Evolutionary conservation across 2,329 filamentous ascomycete genomes (phyloP).

Genomic region (Hypomyces rosellus): DNA sequence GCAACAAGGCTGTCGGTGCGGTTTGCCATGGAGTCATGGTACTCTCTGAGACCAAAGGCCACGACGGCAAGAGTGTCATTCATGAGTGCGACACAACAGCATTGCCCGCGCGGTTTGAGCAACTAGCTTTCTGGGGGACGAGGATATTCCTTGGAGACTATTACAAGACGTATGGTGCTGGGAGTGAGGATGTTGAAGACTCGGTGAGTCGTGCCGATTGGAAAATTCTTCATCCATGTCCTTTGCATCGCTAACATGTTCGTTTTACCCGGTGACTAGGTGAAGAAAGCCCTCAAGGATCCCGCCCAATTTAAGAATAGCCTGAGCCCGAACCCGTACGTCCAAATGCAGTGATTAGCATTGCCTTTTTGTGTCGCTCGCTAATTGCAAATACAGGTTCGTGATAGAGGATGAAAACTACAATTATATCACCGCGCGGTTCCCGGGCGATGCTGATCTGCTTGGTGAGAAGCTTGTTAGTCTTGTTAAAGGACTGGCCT

Average conservation of each 20-base stretch:
- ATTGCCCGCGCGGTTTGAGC: slow-evolving; percentile 43
- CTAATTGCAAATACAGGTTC: slow-evolving; percentile 28
- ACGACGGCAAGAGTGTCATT: slow-evolving; percentile 39
- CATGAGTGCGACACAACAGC: slow-evolving; percentile 43
- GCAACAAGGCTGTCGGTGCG: slow-evolving; percentile 39
- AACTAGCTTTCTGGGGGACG: slow-evolving; percentile 43
- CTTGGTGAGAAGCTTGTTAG: slow-evolving; percentile 14
- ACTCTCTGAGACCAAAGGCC: slow-evolving; percentile 35
- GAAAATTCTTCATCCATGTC: too few relatives aligned
- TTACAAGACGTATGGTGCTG: slow-evolving; percentile 50
- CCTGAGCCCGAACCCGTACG: slow-evolving; percentile 36
- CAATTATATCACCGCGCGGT: slow-evolving; percentile 44
- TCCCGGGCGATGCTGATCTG: slow-evolving; percentile 35
- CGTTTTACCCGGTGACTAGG: slow-evolving; percentile 20
- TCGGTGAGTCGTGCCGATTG: slow-evolving; percentile 28
- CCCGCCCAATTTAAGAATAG: slow-evolving; percentile 40
- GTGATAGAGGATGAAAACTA: slow-evolving; percentile 42
- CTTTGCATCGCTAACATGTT: too few relatives aligned
- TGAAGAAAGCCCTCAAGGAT: slow-evolving; percentile 36
- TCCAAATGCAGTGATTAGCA: slow-evolving; percentile 5
- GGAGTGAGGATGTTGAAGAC: slow-evolving; percentile 42
- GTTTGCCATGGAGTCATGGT: slow-evolving; percentile 50
- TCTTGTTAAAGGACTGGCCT: slow-evolving; percentile 4
- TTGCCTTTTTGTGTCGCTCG: not conserved
- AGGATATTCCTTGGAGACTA: slow-evolving; percentile 45